Evolutionary conservation across 2,329 filamentous ascomycete species (phyloP), one percentile per base, ranked within the genome.

Genomic region (Pyrenochaeta sp.): DNA sequence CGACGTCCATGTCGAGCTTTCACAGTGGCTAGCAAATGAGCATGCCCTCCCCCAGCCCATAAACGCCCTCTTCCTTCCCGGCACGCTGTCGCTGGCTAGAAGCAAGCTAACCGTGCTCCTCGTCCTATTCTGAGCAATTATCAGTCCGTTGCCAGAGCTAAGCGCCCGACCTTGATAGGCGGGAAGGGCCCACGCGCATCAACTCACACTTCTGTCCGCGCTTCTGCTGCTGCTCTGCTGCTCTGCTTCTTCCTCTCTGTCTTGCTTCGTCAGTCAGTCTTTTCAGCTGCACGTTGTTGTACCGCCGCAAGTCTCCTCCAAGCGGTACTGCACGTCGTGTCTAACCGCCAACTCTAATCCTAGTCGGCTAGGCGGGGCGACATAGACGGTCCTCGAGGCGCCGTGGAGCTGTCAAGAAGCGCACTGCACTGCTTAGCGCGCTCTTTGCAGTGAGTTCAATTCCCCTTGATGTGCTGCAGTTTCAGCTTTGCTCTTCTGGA

Each of bases 251-350:
- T 47, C 48, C 48, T 58, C 52, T 53, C 48, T 55, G 54, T 56
- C 53, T 57, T 53, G 49, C 58, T 41, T 58, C 49, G 53, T 36
- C 54, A 47, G 55, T 64, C 61, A 56, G 54, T 67, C 59, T 60
- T 51, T 66, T 52, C 63, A 61, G 58, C 68, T 71, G 63, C 67
- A 61, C 59, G 51, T 58, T 51, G 51, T 54, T 61, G 60, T 64
- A 64, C 68, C 61, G 44, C 46, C 27, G 41, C 54, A 50, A 44
- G 28, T 39, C 21, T n/a, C n/a, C 57, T 61, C 53, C 55, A 57
- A 64, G 65, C 72, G 69, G 70, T 66, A 69, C 70, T 75, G 73
- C 72, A 72, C 69, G 37, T 53, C 48, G 49, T 59, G 53, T 66
- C 56, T 63, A 58, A 57, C 59, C 59, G 67, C 58, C 50, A 59